phyloP scores from a whole-genome alignment of 257 asterid species.

The Primulina huaijiensis region DNA sequence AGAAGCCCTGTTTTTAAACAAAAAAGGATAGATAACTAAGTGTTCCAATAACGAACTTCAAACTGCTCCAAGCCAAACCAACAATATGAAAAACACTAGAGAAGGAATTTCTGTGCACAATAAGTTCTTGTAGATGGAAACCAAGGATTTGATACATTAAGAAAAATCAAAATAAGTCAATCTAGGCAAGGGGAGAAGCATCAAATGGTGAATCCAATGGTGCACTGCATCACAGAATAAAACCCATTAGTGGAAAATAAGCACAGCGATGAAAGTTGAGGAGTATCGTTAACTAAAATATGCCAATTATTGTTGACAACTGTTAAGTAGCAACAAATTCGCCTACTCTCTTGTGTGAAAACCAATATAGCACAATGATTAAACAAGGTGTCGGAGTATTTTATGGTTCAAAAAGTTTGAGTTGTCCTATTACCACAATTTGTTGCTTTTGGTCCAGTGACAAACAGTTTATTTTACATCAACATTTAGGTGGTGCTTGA shows the following conservation, averaged over 20 bases:
- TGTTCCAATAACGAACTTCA: not conserved
- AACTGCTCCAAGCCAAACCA: not conserved
- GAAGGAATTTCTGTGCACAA: too few species aligned
- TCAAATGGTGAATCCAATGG: not conserved
- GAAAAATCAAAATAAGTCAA: not conserved
- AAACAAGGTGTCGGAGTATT: not conserved
- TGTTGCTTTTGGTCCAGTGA: not conserved
- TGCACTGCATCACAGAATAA: not conserved
- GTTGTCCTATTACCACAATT: not conserved
- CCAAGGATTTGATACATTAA: not conserved
- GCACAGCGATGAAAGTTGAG: not conserved
- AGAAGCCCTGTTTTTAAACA: slow-evolving; percentile 60
- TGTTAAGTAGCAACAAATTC: not conserved
- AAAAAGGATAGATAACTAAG: slow-evolving; percentile 8
- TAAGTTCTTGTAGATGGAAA: not conserved
- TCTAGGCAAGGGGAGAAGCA: not conserved
- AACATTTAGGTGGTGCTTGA: too few species aligned
- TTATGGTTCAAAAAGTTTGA: not conserved
- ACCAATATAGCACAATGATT: not conserved
- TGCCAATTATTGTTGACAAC: not conserved
- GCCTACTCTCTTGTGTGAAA: not conserved
- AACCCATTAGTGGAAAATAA: not conserved
- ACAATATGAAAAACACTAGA: not conserved
- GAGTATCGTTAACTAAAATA: not conserved
- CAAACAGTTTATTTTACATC: not conserved